Percentiles rank a stretch among this genome's conserved stretches.
These are phyloP conservation scores for Nematocida homosporus DNA, from an alignment of 371 early-diverging fungal species.

Conservation along the genomic window DNA sequence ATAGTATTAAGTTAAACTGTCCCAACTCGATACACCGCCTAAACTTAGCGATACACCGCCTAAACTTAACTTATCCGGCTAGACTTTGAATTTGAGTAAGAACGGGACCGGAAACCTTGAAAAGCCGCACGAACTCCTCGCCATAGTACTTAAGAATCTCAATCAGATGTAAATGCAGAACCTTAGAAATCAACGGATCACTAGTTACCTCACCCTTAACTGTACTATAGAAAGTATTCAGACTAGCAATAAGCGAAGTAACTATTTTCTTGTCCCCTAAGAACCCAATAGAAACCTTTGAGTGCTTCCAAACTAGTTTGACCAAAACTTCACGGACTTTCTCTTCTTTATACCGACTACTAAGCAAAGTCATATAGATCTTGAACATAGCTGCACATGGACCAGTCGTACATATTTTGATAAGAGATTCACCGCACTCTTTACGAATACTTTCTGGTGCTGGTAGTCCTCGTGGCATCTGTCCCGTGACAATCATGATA, in stretches of 20 bases:
- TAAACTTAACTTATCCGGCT: too few species aligned
- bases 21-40: too few species aligned
- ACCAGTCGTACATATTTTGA: constrained; percentile 24
- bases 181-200: constrained; percentile 56
- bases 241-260: constrained; percentile 27
- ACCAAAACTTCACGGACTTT: constrained; percentile 58
- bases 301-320: constrained; percentile 67
- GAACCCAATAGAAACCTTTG: constrained; percentile 50
- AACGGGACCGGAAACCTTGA: constrained; percentile 35
- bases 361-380: constrained; percentile 51
- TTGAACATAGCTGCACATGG: constrained; percentile 43
- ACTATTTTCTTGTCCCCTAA: constrained; percentile 41
- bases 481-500: constrained; percentile 50
- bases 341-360: constrained; percentile 48
- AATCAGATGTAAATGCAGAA: constrained; percentile 59
- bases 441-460: constrained; percentile 34
- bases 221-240: constrained; percentile 58
- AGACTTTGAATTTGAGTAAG: constrained; percentile 43
- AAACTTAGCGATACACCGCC: too few species aligned
- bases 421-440: constrained; percentile 50
- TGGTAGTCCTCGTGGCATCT: constrained; percentile 27
- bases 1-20: too few species aligned
- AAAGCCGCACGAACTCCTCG: constrained; percentile 28
- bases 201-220: constrained; percentile 35
- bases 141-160: constrained; percentile 56